Evolutionary conservation across 352 stramenopile species (phyloP), one percentile per base, ranked within the genome.

Genomic region (Elongisporangium prolatum): DNA sequence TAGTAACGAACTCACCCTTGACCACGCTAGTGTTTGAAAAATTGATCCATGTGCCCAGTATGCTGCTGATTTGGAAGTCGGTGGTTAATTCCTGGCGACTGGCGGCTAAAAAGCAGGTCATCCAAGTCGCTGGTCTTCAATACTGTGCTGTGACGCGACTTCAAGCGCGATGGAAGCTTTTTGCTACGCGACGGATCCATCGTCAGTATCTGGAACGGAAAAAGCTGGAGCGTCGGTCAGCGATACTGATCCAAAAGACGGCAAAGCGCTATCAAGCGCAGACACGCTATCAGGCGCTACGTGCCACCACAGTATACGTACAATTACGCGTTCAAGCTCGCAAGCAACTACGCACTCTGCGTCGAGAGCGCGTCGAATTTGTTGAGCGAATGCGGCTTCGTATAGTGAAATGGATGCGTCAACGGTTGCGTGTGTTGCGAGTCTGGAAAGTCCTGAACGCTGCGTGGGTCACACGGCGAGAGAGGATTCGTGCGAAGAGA

Each of bases 81-180:
- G 63, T 87, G 14, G 65, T 89, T 21, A n/a, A 86, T 21, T 59
- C 51, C 0, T 91, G 81, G 81, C 63, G 81, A 5, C 50, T 71
- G 3, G 21, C 53, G 5, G 64, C 61, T 22, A 91, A 91, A 53
- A 51, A 55, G 10, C 25, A 54, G 47, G 59, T 65, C 20, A 47
- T 89, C 18, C 22, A 66, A 6, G 47, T 25, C 6, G 72, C 68
- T 8, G 68, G 69, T 1, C 63, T 61, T 0, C 25, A 64, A 6
- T 84, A 84, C 52, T 80, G 72, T 24, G 81, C 76, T 10, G 73
- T 75, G 2, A 89, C 78, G 18, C 71, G 81, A 6, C 57, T 89
- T 8, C 72, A 64, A 44, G 67, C 78, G 17, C 63, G 62, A 13
- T 88, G 74, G 72, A 64, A 69, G n/a, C 59, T 75, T 25, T 62